These are phyloP conservation scores for Blastobotrys americana DNA, from an alignment of 805 yeast species.

Conservation along the genomic window DNA sequence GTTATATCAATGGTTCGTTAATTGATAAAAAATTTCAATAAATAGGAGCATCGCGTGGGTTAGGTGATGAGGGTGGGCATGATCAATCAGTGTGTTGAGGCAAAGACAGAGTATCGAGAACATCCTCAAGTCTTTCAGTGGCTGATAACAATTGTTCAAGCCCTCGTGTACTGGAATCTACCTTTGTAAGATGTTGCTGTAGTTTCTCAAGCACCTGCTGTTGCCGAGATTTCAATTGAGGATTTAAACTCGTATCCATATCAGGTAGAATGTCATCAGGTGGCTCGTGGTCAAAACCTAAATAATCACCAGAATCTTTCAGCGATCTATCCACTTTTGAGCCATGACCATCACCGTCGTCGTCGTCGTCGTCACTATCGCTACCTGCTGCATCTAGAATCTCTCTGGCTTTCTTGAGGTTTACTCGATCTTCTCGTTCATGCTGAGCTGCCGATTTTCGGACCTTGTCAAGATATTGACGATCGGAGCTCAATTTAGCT, in stretches of 20 bases:
- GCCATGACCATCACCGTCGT: background rate
- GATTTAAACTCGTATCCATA: background rate
- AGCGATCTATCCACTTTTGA: background rate
- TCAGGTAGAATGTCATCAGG: background rate
- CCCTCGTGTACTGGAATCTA: background rate
- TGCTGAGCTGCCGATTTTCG: background rate
- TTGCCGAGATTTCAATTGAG: background rate
- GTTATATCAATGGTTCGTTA: too few species aligned
- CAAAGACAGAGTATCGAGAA: too few species aligned
- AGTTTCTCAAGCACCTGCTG: background rate
- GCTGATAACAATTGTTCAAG: background rate
- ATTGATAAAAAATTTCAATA: too few species aligned
- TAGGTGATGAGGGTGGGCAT: too few species aligned
- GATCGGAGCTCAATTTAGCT: constrained; percentile 2
- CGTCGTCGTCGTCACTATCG: too few species aligned
- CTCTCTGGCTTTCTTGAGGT: background rate
- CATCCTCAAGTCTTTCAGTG: background rate
- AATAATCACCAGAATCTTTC: background rate
- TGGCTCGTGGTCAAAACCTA: background rate
- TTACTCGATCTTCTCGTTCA: background rate
- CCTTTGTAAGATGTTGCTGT: background rate
- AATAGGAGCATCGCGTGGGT: too few species aligned
- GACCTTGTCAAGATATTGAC: constrained; percentile 2
- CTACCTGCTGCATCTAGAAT: background rate
- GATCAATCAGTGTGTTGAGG: too few species aligned